Conservation (phyloP, 2,329 filamentous ascomycete species). For the Fusarium austroafricanum region DNA sequence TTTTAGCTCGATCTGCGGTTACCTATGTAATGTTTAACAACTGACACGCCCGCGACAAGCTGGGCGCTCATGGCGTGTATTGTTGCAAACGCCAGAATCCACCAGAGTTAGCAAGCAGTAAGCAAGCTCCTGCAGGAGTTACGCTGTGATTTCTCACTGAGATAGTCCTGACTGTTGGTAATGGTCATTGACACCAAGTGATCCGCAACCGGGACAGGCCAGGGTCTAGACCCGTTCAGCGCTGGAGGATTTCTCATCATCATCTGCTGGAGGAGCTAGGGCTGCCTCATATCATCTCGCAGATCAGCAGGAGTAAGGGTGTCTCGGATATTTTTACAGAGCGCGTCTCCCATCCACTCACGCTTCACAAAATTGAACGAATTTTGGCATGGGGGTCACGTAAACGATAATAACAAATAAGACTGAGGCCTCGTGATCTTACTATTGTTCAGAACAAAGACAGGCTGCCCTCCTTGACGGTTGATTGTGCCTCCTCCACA, state of each 20-base stretch:
- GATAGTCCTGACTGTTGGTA: too few relatives aligned
- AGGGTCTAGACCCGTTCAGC: background rate
- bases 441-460: background rate
- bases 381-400: slow-evolving; percentile 10
- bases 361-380: slow-evolving; percentile 11
- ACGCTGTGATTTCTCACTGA: background rate
- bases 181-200: slow-evolving; percentile 12
- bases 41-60: slow-evolving; percentile 4
- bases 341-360: slow-evolving; percentile 1
- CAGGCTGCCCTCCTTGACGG: background rate
- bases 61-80: slow-evolving; percentile 19
- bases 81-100: slow-evolving; percentile 16
- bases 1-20: slow-evolving; percentile 5
- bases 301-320: slow-evolving; percentile 32
- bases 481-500: slow-evolving; percentile 11
- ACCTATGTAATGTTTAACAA: slow-evolving; percentile 5
- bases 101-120: slow-evolving; percentile 8
- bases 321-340: slow-evolving; percentile 36
- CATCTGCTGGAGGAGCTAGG: background rate
- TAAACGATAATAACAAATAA: slow-evolving; percentile 8
- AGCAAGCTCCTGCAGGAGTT: slow-evolving; percentile 7
- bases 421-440: background rate
- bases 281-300: slow-evolving; percentile 20
- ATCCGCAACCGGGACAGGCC: slow-evolving; percentile 25
- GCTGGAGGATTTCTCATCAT: slow-evolving; percentile 6